Percentiles rank a stretch among this genome's conserved stretches.
Evolutionary conservation across 148 eudicot species (phyloP).

Genomic region (Camellia granthamiana): DNA sequence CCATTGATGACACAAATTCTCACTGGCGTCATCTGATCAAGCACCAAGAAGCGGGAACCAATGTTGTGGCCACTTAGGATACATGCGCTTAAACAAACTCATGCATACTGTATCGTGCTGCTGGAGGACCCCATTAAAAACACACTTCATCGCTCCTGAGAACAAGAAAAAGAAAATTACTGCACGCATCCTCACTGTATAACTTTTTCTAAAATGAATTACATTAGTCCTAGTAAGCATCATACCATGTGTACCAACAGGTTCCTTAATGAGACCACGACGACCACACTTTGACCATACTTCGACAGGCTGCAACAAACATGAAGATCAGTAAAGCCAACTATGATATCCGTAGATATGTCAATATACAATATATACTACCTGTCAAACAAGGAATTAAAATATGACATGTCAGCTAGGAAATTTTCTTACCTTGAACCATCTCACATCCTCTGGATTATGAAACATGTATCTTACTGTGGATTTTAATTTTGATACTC

Average conservation of each 20-base stretch:
- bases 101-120: slow-evolving; percentile 90
- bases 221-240: neutral
- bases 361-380: neutral
- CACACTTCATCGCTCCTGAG: slow-evolving; percentile 91
- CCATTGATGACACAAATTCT: slow-evolving; percentile 26
- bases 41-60: slow-evolving; percentile 52
- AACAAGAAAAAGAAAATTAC: neutral
- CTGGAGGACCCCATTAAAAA: slow-evolving; percentile 81
- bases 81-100: slow-evolving; percentile 85
- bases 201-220: too few relatives aligned
- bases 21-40: slow-evolving; percentile 23
- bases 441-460: slow-evolving; percentile 92
- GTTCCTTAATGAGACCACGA: slow-evolving; percentile 92
- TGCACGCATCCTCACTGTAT: neutral
- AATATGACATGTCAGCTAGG: neutral
- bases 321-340: slow-evolving; percentile 11
- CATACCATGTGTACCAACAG: slow-evolving; percentile 97
- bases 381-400: slow-evolving; percentile 8
- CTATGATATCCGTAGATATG: neutral
- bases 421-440: slow-evolving; percentile 79
- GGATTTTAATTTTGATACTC: slow-evolving; percentile 90
- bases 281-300: slow-evolving; percentile 83
- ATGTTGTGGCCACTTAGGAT: slow-evolving; percentile 89
- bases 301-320: slow-evolving; percentile 78
- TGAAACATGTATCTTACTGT: slow-evolving; percentile 93